Base-by-base conservation (phyloP, 352 stramenopile genomes). In the Phytophthora boehmeriae region DNA sequence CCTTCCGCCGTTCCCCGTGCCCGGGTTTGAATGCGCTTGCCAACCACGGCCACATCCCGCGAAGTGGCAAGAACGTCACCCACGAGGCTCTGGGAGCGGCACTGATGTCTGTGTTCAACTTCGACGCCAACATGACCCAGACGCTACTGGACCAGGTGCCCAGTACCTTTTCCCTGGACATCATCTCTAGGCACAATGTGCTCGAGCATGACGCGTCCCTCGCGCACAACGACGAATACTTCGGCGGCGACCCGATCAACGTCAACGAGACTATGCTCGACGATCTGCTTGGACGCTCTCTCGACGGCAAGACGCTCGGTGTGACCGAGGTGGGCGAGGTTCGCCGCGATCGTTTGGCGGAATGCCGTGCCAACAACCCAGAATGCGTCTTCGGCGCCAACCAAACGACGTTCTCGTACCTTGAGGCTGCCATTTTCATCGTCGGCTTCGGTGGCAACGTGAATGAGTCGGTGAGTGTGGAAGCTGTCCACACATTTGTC, bases 1-100 rank as follows among this genome's bases (percentile, higher is more conserved):
- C 62, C 5, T 83, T 71, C 47, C 71, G 61, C 30, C 70, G 63
- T 20, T 56, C 54, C 28, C 76, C 77, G 3, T 87, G 77, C 44
- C 77, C 77, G 4, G 71, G 46, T 3, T 30, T 87, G 16, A 87
- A 84, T 41, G 35, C 70, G 17, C 65, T 87, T 17, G 75, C 78
- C 30, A 85, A 88, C 67, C 75, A 88, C 49, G 74, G 76, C 14
- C 55, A 80, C 61, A 53, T 88, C 50, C 70, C 75, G 1, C 75
- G 79, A 55, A 65, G 67, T 28, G 75, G 76, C 59, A 72, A 74
- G 57, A 73, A 80, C 46, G 55, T 82, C 39, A 80, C 63, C 14
- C 53, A 65, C 22, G 45, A 62, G 8, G 56, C 44, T 17, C 35
- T 75, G 32, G 48, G 56, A 14, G 49, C 45, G 8, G 66, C 61